These are phyloP conservation scores for Lactarius deliciosus DNA, from an alignment of 768 basidiomycete species.

Conservation along the genomic window DNA sequence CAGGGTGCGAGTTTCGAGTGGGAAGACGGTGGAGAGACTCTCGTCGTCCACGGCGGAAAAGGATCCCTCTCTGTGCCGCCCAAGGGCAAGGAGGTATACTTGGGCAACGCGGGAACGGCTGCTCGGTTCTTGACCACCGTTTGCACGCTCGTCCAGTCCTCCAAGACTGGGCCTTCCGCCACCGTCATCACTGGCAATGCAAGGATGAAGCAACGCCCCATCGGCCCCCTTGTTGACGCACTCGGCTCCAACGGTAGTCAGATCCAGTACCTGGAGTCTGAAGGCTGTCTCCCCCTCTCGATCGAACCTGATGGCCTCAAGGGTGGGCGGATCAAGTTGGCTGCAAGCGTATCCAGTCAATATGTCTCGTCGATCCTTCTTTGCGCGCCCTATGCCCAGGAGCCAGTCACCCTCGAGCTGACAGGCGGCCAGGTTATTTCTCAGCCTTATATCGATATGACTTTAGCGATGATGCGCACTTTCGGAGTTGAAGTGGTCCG, in stretches of 20 bases:
- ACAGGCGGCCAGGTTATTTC: conserved; percentile 95
- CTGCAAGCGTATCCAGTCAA: conserved; percentile 95
- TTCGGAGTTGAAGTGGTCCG: conserved; percentile 83
- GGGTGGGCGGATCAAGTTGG: conserved; percentile 80
- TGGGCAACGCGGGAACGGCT: conserved; percentile 96
- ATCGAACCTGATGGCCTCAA: conserved; percentile 81
- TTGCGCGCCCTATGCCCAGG: conserved; percentile 88
- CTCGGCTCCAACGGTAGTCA: conserved; percentile 75
- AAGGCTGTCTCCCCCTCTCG: conserved; percentile 85
- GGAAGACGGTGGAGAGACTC: conserved; percentile 95
- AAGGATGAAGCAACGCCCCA: conserved; percentile 98
- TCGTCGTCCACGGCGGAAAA: conserved; percentile 85
- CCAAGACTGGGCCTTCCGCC: conserved; percentile 41
- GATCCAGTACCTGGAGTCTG: conserved; percentile 74
- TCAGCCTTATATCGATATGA: conserved; percentile 99
- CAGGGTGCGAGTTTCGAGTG: conserved; percentile 91
- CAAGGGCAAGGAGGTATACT: conserved; percentile 85
- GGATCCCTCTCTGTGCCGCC: conserved; percentile 77
- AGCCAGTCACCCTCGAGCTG: conserved; percentile 85
- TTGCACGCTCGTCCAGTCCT: conserved; percentile 76
- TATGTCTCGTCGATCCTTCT: conserved; percentile 97
- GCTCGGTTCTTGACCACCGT: conserved; percentile 97
- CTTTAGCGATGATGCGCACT: conserved; percentile 93
- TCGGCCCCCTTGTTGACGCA: conserved; percentile 91
- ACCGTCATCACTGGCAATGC: conserved; percentile 96